Base-by-base conservation (phyloP, 2,329 filamentous ascomycete species). In the Cladosporium austrohemisphaericum region DNA sequence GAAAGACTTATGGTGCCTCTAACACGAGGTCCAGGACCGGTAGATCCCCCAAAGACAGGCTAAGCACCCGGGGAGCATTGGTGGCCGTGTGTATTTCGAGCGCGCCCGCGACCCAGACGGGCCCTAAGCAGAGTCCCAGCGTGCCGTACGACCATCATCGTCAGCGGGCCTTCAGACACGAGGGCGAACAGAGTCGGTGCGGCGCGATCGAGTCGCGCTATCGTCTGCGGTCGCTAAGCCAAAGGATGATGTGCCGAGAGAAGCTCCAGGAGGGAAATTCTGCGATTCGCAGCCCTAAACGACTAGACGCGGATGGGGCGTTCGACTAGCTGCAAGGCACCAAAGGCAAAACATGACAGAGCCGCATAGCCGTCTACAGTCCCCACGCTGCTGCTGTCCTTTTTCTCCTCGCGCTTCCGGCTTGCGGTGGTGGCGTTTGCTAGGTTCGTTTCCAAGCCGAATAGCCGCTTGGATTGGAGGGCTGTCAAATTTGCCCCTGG, bases 71-170 rank as follows among this genome's bases (percentile, higher is more conserved):
- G 14, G 23, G 35, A 20, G 20, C 18, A 38, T 38, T 14, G 41
- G 14, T 18, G 32, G 13, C 41, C 19, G 31, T 33, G 29, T 45
- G 41, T 45, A 45, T 45, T 45, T 45, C 22, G 29, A 26, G 41
- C 41, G 41, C n/a, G 25, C 25, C 6, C 25, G 18, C 14, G 14
- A 14, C 14, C 32, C 40, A 22, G 28, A 32, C 26, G 26, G 40
- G 40, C 26, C 40, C 26, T 31, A 23, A 35, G 11, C 11, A n/a
- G 22, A 33, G 41, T 22, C 29, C 41, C 20, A 45, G 41, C 28
- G 28, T 31, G 28, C 5, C 28, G 11, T 31, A 31, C 28, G 28
- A n/a, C n/a, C n/a, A n/a, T n/a, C n/a, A n/a, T n/a, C n/a, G n/a
- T n/a, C n/a, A n/a, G n/a, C n/a, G n/a, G n/a, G n/a, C n/a, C n/a